Evolutionary conservation across 805 yeast species (phyloP), one percentile per base, ranked within the genome.

Genomic region (Candida dajiaensis): DNA sequence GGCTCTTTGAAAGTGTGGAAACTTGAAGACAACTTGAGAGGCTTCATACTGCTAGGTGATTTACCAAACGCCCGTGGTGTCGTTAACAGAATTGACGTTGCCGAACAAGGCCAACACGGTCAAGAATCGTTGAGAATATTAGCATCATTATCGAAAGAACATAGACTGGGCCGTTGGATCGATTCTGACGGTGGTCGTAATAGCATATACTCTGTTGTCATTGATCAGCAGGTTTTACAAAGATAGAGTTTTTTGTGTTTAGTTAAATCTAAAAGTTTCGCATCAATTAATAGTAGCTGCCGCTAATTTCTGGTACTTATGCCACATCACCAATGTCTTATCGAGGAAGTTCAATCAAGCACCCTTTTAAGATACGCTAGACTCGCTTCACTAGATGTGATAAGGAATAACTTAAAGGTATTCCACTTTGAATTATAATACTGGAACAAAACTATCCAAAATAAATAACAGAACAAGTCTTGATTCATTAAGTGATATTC

Each of bases 141-240:
- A 52, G 92, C 85, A 0, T 72, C 88, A 33, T 71, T 86, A 6
- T 78, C 92, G 37, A 88, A 90, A 65, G 97, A 92, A 66, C 96
- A 85, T 61, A 80, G 85, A 61, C 71, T 87, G 47, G 97, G 97
- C 35, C 81, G 97, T 62, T 90, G 97, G 96, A 65, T 81, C 22
- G 71, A 74, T 40, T 72, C 77, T 45, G 71, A 76, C 33, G 86
- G 86, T 8, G 83, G 85, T 26, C 78, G 92, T 64, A 88, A 86
- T 66, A 88, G 88, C 48, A 71, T 88, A 53, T 79, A 73, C 55
- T 77, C 82, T 10, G 78, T 74, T 47, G 70, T 70, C 23, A 68
- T 78, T 46, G 72, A 63, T 40, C 74, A 69, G 50, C 71, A 49
- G 54, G 62, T 46, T 48, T 58, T 58, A 53, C 54, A 56, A 25